Percentiles rank a stretch among this genome's conserved stretches.
These are phyloP conservation scores for Sphaerostilbella broomeana DNA, from an alignment of 2,329 filamentous ascomycete genomes.

Conservation along the genomic window DNA sequence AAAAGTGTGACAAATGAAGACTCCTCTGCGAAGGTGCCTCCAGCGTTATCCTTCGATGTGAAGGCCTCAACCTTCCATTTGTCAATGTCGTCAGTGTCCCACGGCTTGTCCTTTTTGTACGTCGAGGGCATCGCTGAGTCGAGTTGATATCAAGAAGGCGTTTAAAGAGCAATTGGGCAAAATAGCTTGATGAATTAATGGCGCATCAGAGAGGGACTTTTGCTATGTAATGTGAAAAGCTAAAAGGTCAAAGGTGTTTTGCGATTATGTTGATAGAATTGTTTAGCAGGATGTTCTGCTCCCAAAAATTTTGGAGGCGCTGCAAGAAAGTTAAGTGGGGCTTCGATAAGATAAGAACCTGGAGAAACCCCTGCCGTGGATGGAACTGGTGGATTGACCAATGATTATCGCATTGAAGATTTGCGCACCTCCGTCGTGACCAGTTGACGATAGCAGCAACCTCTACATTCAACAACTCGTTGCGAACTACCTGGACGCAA, in stretches of 20 bases:
- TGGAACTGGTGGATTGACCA: constrained; percentile 12
- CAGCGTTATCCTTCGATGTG: constrained; percentile 75
- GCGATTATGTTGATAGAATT: background rate
- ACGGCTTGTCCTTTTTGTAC: constrained; percentile 83
- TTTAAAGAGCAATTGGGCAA: no score
- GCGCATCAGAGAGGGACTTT: no score
- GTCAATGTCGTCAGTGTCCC: constrained; percentile 95
- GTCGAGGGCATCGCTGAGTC: constrained; percentile 67
- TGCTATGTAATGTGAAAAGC: background rate
- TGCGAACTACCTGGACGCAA: no score
- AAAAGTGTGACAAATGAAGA: constrained; percentile 84
- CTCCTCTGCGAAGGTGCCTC: constrained; percentile 85
- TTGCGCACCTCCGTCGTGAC: constrained; percentile 11
- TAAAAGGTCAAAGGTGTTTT: background rate
- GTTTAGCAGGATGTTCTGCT: constrained; percentile 3
- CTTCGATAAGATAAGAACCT: constrained; percentile 7
- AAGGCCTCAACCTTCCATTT: constrained; percentile 93
- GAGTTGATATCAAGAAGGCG: no score
- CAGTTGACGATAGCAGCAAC: constrained; percentile 4
- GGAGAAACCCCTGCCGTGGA: constrained; percentile 6
- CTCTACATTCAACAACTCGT: constrained; percentile 12
- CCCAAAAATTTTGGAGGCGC: constrained; percentile 21
- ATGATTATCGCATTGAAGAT: constrained; percentile 26
- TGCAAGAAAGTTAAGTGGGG: constrained; percentile 15
- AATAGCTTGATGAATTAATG: no score